A percentile compares a stretch with the other conserved stretches of the same genome.
These are phyloP conservation scores for Phaeotremella fagi DNA, from an alignment of 768 basidiomycete species.

Conservation along the genomic window DNA sequence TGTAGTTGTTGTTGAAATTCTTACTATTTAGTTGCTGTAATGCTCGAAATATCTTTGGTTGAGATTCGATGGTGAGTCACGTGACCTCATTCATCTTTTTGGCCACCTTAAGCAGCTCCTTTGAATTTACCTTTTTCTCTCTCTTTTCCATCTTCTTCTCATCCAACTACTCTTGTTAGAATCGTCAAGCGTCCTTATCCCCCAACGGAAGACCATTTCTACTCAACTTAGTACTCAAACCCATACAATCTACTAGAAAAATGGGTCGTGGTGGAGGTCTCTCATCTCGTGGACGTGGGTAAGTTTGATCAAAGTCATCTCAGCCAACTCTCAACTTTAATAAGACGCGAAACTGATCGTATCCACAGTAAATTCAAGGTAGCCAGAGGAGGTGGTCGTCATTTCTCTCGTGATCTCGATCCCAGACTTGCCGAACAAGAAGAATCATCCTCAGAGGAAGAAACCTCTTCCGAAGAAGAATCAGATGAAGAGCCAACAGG, in stretches of 20 bases:
- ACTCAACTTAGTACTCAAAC: too few relatives aligned
- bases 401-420: conserved; percentile 60
- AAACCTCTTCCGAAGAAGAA: conserved; percentile 24
- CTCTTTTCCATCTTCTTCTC: background rate
- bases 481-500: conserved; percentile 52
- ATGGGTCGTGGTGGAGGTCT: conserved; percentile 42
- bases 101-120: background rate
- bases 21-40: too few relatives aligned
- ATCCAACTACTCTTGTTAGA: background rate
- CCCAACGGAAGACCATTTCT: too few relatives aligned
- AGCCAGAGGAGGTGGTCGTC: conserved; percentile 81
- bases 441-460: conserved; percentile 28
- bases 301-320: conserved; percentile 4
- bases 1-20: too few relatives aligned
- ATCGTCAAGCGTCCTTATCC: too few relatives aligned
- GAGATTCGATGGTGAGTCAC: too few relatives aligned
- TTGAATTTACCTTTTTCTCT: background rate
- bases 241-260: background rate
- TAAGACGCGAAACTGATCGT: background rate
- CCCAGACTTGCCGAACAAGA: conserved; percentile 23
- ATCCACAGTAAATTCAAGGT: conserved; percentile 79
- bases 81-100: background rate
- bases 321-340: background rate
- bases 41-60: background rate
- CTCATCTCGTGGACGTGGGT: conserved; percentile 45